Base-by-base conservation (phyloP, 495 filamentous ascomycete species). In the Podospora conica region DNA sequence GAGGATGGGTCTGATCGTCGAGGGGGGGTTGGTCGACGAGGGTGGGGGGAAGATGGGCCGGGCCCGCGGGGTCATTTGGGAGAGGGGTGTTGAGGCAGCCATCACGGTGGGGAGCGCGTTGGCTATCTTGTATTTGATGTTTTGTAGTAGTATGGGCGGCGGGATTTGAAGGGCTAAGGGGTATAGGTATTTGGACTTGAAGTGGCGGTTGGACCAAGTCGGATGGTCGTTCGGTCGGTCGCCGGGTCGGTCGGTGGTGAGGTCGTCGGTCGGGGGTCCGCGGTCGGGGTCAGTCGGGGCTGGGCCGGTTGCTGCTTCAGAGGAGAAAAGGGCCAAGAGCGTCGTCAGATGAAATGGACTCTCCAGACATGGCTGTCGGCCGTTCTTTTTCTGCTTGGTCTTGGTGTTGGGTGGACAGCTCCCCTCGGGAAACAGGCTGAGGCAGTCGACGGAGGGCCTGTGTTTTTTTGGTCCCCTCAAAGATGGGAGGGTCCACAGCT, bases 1-100 rank as follows among this genome's bases (percentile, higher is more conserved):
- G 18, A 83, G 74, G 61, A 83, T 83, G 9, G 81, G 79, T 55
- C 78, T 81, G 28, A 83, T 77, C 15, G 80, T 70, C 24, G 74
- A 71, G 1, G 70, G 55, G 20, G 60, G 31, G 22, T 71, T 57
- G 11, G 71, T 63, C 62, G 72, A 55, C 40, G 64, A 58, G 25
- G 65, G 70, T 56, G 73, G 68, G 60, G 73, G 67, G 25, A 67
- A 55, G 29, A 66, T 10, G 28, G 75, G 72, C 31, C 69, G 64
- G 28, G 76, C 71, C 20, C 72, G 74, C 75, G 76, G 76, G 23
- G 28, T 66, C 40, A 55, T 15, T 18, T 24, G 57, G 40, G 24
- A 29, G 61, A 27, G 48, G 20, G 53, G 11, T 7, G 53, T 25
- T 9, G 60, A 29, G 40, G 40, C 40, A 48, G 40, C 40, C 40